Base-by-base conservation (phyloP, 371 early-diverging fungal species). In the Mucor ambiguus region DNA sequence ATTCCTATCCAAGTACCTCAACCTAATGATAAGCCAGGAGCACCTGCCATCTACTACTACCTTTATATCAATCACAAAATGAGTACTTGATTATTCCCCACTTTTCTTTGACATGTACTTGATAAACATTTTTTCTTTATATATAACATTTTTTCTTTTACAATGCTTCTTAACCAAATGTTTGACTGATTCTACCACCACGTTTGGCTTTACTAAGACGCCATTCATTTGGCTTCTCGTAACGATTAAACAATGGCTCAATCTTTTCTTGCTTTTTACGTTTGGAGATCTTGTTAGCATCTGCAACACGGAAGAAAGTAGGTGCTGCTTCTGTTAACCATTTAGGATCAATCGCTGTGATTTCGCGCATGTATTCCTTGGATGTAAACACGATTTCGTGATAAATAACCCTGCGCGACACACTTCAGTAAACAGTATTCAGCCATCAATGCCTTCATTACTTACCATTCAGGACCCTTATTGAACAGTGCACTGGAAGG, bases 241-340 rank as follows among this genome's bases (percentile, higher is more conserved):
- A 97, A 71, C 94, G 89, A 82, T 96, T 97, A 82, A 82, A 95
- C 60, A 98, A 76, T 20, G 99, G 99, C 75, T 93, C 95, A 67
- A 96, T 82, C 64, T 87, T 92, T 81, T 98, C 98, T 67, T 93
- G 88, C 67, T 93, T 86, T 85, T 98, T 97, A 64, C 96, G 92
- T 61, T 95, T 93, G 30, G 91, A 91, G 28, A 98, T 92, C 78
- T 91, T 92, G 80, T 93, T 92, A 2, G 93, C 90, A 76, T 98
- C 97, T 10, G 95, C 95, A 30, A 90, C 86, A 73, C 91, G 90
- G 87, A 96, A 98, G 85, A 96, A 98, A 9, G 93, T 96, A 30
- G 99, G 99, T 4, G 98, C 98, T 7, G 93, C 94, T 77, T 99
- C 98, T 12, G 95, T 91, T 44, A 99, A 83, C 99, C 99, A 99